Conservation (phyloP, 495 filamentous ascomycete genomes). For the Tuber calosporum region DNA sequence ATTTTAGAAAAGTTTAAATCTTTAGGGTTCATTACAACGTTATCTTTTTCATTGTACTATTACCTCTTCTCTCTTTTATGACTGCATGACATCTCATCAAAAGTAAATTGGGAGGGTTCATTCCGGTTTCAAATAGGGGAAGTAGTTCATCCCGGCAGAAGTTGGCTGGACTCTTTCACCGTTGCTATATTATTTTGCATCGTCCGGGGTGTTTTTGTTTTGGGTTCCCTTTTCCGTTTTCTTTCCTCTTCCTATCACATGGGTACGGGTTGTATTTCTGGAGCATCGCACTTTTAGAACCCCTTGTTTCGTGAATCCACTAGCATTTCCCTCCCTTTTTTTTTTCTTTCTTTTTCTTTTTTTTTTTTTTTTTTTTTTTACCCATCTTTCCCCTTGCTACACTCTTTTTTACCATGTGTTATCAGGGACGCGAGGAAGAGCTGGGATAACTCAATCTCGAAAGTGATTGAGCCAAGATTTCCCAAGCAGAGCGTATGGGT, state of each 20-base stretch:
- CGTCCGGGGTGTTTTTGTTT: constrained; percentile 36
- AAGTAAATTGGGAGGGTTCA: constrained; percentile 38
- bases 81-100: constrained; percentile 38
- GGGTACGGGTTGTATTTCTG: constrained; percentile 39
- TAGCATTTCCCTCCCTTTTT: constrained; percentile 30
- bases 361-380: constrained; percentile 25
- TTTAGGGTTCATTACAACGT: constrained; percentile 20
- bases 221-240: constrained; percentile 39
- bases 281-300: constrained; percentile 40
- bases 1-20: constrained; percentile 60
- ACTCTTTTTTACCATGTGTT: constrained; percentile 36
- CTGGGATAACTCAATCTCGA: not conserved
- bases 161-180: constrained; percentile 30
- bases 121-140: constrained; percentile 37
- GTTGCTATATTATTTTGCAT: constrained; percentile 41
- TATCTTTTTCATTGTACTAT: constrained; percentile 32
- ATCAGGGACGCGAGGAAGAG: constrained; percentile 9
- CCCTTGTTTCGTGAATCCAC: constrained; percentile 38
- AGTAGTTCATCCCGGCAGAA: constrained; percentile 28
- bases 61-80: constrained; percentile 42
- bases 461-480: not conserved
- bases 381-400: constrained; percentile 27
- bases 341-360: constrained; percentile 10
- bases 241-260: constrained; percentile 31
- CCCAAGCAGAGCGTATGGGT: constrained; percentile 4